These are phyloP conservation scores for Geotrichum citri-aurantii DNA, from an alignment of 1,139 yeast species.

Conservation along the genomic window DNA sequence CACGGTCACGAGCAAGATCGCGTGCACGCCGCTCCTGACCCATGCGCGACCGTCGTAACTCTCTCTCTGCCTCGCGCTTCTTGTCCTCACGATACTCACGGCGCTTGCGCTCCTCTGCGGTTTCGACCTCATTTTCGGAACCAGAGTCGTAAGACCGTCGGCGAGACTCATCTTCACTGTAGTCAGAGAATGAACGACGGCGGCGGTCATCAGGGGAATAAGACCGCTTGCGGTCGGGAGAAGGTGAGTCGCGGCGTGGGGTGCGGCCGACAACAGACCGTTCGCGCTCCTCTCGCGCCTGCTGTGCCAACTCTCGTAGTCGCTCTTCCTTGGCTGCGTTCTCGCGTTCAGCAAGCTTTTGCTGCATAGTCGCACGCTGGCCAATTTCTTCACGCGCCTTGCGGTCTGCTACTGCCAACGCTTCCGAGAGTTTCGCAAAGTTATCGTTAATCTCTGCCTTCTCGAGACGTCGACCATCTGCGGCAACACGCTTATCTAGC, in stretches of 20 bases:
- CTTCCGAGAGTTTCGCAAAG: constrained; percentile 60
- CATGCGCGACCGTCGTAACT: constrained; percentile 42
- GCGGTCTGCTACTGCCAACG: constrained; percentile 69
- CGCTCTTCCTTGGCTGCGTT: constrained; percentile 55
- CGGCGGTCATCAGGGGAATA: neutral
- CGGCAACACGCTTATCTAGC: constrained; percentile 68
- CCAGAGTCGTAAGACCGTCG: neutral
- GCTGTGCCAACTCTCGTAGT: constrained; percentile 53
- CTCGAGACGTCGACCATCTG: constrained; percentile 43
- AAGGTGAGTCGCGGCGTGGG: constrained; percentile 5
- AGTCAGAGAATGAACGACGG: neutral
- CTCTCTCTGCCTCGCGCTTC: constrained; percentile 43
- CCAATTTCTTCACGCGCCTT: constrained; percentile 67
- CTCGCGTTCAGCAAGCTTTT: constrained; percentile 51
- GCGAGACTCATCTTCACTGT: neutral
- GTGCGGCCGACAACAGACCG: neutral
- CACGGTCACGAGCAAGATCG: constrained; percentile 44
- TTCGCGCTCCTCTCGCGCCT: constrained; percentile 43
- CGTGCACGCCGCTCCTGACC: constrained; percentile 44
- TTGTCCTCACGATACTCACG: constrained; percentile 43
- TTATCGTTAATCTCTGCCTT: constrained; percentile 49
- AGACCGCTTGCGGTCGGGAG: constrained; percentile 4
- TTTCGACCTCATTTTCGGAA: constrained; percentile 14
- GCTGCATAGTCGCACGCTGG: constrained; percentile 52
- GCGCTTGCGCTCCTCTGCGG: constrained; percentile 35